Conservation (phyloP, 225 moss, liverwort and hornwort species). For the Polytrichum commune region DNA sequence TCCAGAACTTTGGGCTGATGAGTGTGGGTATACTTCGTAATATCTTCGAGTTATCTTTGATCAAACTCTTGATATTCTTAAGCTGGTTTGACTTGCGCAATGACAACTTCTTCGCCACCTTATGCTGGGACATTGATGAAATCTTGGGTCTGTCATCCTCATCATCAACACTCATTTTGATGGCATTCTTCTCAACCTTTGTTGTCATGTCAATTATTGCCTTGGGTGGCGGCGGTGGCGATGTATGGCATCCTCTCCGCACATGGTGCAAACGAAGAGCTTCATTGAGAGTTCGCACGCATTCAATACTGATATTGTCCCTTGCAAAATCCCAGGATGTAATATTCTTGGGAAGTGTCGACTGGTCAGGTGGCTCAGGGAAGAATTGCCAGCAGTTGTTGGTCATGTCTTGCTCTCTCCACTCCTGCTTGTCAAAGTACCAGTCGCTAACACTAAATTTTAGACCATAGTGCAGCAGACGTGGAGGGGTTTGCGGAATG, state of each 20-base stretch:
- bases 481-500: constrained; percentile 47
- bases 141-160: not conserved
- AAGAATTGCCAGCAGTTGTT: constrained; percentile 78
- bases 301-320: constrained; percentile 79
- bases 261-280: constrained; percentile 72
- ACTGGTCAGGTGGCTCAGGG: constrained; percentile 66
- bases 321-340: constrained; percentile 28
- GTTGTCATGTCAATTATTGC: not conserved
- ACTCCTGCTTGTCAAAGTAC: constrained; percentile 87
- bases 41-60: constrained; percentile 20
- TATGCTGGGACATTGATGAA: not conserved
- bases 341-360: constrained; percentile 23
- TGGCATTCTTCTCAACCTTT: not conserved
- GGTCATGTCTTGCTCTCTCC: constrained; percentile 83
- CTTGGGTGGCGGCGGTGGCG: not conserved
- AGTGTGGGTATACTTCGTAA: constrained; percentile 26
- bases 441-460: constrained; percentile 65
- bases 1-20: constrained; percentile 46
- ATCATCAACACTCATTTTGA: not conserved
- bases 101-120: not conserved
- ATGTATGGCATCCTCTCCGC: constrained; percentile 54
- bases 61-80: constrained; percentile 24
- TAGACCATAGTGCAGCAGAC: constrained; percentile 84
- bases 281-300: constrained; percentile 74
- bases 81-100: constrained; percentile 4